Evolutionary conservation across 441 rosid genomes (phyloP).

Genomic region (Iberis amara): DNA sequence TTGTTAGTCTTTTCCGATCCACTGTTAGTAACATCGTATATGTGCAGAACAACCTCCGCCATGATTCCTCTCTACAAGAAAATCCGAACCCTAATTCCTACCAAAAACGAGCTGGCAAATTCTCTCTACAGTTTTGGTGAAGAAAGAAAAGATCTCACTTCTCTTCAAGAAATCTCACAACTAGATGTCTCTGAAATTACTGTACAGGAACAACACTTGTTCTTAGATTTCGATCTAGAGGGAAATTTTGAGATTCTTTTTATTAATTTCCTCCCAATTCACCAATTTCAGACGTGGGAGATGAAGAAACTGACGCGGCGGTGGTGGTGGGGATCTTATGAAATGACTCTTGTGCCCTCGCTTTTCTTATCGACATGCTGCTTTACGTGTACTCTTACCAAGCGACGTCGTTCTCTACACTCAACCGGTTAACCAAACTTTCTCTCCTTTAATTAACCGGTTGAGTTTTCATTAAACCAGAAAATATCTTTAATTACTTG

Average conservation of each 20-base stretch:
- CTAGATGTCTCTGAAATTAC: conserved; percentile 17
- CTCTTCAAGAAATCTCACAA: conserved; percentile 12
- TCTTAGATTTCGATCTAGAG: conserved; percentile 4
- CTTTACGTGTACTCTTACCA: conserved; percentile 1
- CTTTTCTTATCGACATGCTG: neutral
- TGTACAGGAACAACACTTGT: neutral
- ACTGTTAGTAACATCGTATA: conserved; percentile 94
- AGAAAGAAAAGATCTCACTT: conserved; percentile 2
- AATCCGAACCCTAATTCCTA: conserved; percentile 30
- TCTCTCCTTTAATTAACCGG: neutral
- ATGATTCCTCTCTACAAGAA: conserved; percentile 26
- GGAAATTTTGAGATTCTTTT: conserved; percentile 1
- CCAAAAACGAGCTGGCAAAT: conserved; percentile 11
- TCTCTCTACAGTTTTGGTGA: conserved; percentile 9
- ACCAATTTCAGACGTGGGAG: conserved; percentile 24
- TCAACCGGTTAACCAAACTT: conserved; percentile 16
- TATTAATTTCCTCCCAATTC: neutral
- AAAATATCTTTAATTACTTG: too few species aligned
- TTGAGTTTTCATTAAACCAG: neutral
- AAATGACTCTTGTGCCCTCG: conserved; percentile 23
- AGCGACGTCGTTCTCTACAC: conserved; percentile 16
- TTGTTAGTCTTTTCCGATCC: conserved; percentile 94
- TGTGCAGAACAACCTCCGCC: conserved; percentile 78
- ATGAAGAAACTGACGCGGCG: conserved; percentile 3
- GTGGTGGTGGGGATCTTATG: neutral